Conservation (phyloP, 495 filamentous ascomycete genomes). For the Chaetomium tenue region DNA sequence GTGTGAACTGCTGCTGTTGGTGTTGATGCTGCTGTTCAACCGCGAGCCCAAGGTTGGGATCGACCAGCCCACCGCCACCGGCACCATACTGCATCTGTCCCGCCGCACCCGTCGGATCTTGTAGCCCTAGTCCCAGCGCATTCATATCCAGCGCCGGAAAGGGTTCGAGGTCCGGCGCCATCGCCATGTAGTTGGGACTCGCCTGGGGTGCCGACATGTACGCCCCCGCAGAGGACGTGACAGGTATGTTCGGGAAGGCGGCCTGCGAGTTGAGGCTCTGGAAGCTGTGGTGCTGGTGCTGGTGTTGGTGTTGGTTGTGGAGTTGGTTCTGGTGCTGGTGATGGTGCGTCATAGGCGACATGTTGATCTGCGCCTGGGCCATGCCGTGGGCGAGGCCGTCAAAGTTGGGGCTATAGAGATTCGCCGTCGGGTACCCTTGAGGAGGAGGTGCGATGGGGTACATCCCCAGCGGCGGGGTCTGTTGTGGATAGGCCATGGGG, state of each 20-base stretch:
- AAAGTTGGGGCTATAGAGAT: conserved; percentile 10
- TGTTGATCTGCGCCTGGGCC: conserved; percentile 20
- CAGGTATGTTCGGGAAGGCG: conserved; percentile 27
- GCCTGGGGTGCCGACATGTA: conserved; percentile 13
- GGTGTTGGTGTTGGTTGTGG: not conserved
- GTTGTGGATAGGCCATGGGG: conserved; percentile 25
- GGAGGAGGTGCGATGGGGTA: conserved; percentile 13
- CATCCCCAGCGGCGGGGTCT: conserved; percentile 8
- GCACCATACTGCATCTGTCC: conserved; percentile 29
- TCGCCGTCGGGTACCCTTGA: not conserved
- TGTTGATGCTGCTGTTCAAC: conserved; percentile 7
- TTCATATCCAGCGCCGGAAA: conserved; percentile 40
- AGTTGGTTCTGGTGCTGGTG: conserved; percentile 9
- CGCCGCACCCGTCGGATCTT: conserved; percentile 31
- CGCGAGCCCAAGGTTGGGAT: conserved; percentile 27
- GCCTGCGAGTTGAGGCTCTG: conserved; percentile 13
- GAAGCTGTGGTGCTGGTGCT: conserved; percentile 9
- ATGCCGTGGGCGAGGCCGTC: conserved; percentile 24
- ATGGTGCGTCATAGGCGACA: conserved; percentile 18
- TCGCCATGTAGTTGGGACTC: conserved; percentile 22
- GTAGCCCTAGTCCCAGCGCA: conserved; percentile 44
- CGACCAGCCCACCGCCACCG: conserved; percentile 13
- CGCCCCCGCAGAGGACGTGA: conserved; percentile 13
- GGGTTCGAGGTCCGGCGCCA: conserved; percentile 34
- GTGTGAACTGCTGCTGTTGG: conserved; percentile 36